Evolutionary conservation across 495 filamentous ascomycete genomes (phyloP).

Genomic region (Neurospora tetrasperma): DNA sequence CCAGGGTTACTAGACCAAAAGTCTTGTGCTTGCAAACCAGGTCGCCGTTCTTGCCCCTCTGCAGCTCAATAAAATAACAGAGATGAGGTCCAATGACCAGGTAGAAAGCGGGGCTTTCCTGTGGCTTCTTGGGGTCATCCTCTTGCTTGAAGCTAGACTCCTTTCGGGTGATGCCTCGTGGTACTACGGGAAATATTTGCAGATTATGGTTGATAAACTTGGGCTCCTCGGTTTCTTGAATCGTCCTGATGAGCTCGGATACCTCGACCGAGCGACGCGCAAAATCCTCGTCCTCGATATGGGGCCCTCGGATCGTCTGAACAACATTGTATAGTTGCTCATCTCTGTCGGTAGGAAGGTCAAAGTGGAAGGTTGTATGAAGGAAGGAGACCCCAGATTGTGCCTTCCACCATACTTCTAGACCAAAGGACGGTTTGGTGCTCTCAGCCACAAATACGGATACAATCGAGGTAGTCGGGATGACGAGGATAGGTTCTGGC

Average conservation of each 20-base stretch:
- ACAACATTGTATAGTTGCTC: slow-evolving; percentile 65
- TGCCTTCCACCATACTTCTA: slow-evolving; percentile 72
- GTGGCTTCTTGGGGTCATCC: slow-evolving; percentile 44
- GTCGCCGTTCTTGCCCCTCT: slow-evolving; percentile 41
- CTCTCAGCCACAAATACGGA: slow-evolving; percentile 74
- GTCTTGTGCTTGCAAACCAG: slow-evolving; percentile 33
- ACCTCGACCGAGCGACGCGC: slow-evolving; percentile 37
- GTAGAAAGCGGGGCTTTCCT: slow-evolving; percentile 77
- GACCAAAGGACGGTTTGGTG: slow-evolving; percentile 63
- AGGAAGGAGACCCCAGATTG: slow-evolving; percentile 44
- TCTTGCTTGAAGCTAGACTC: slow-evolving; percentile 36
- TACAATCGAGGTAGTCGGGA: slow-evolving; percentile 64
- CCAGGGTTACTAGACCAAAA: slow-evolving; percentile 69
- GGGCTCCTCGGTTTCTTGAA: slow-evolving; percentile 53
- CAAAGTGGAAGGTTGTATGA: slow-evolving; percentile 54
- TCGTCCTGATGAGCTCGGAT: slow-evolving; percentile 43
- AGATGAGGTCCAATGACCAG: slow-evolving; percentile 77
- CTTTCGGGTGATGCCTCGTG: slow-evolving; percentile 49
- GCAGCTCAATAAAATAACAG: slow-evolving; percentile 62
- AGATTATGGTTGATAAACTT: slow-evolving; percentile 62
- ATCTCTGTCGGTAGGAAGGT: slow-evolving; percentile 61
- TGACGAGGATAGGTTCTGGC: slow-evolving; percentile 25
- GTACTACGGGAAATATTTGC: slow-evolving; percentile 75
- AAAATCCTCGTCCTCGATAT: slow-evolving; percentile 28
- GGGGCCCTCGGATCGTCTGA: slow-evolving; percentile 40